phyloP scores from a whole-genome alignment of 2,329 filamentous ascomycete genomes.

The Talaromyces sp. region DNA sequence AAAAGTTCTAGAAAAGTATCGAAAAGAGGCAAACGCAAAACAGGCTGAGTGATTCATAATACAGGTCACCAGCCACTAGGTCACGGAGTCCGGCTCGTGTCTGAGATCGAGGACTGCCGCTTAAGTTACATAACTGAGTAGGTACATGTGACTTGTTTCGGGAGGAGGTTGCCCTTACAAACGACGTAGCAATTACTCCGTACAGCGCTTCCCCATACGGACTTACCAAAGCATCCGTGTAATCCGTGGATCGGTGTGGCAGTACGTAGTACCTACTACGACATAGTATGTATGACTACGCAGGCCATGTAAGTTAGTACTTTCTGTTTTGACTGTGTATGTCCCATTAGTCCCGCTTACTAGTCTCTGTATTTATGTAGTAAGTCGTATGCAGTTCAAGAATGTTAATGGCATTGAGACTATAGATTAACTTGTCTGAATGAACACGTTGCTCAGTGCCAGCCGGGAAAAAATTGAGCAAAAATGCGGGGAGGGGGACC shows the following conservation, averaged over 20 bases:
- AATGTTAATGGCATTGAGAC: background rate
- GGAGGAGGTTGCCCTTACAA: background rate
- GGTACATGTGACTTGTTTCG: background rate
- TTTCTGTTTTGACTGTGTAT: background rate
- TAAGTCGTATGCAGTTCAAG: no score
- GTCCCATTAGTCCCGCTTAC: background rate
- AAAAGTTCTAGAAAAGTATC: background rate
- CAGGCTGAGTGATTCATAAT: background rate
- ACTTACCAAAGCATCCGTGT: background rate
- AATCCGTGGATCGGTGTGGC: background rate
- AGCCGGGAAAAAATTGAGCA: background rate
- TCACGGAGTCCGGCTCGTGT: background rate
- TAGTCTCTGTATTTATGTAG: no score
- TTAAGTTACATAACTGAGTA: background rate
- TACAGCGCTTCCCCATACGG: background rate
- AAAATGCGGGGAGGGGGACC: no score
- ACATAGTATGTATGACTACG: background rate
- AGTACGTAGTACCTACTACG: background rate
- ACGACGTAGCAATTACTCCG: background rate
- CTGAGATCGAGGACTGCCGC: background rate
- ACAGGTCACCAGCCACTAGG: background rate
- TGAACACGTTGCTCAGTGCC: background rate
- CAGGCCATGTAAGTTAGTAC: background rate
- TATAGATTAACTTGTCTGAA: background rate
- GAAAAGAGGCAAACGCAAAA: background rate